Evolutionary conservation across 352 stramenopile genomes (phyloP).

Genomic region (Phytophthora cryptogea): DNA sequence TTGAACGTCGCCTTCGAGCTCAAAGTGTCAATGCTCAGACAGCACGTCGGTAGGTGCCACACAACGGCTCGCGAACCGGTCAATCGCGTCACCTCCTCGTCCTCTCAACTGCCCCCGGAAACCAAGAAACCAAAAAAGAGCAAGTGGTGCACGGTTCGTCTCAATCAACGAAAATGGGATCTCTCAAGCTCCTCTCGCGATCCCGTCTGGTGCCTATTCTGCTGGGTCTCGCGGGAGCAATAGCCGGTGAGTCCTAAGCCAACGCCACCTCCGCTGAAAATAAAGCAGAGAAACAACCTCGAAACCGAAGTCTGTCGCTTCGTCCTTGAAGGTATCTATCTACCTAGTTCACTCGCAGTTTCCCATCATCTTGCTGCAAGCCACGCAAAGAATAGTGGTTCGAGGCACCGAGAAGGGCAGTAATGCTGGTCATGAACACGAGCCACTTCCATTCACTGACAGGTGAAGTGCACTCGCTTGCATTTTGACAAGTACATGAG

Average conservation of each 20-base stretch:
- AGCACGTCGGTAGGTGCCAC: constrained; percentile 3
- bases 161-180: constrained; percentile 38
- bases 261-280: constrained; percentile 17
- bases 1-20: constrained; percentile 15
- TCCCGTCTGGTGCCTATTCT: constrained; percentile 13
- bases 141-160: constrained; percentile 27
- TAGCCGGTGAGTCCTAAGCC: constrained; percentile 12
- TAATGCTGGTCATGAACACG: not conserved
- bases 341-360: not conserved
- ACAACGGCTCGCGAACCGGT: constrained; percentile 32
- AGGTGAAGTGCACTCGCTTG: not conserved
- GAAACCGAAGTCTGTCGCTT: constrained; percentile 32
- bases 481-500: not conserved
- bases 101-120: constrained; percentile 29
- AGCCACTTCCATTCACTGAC: not conserved
- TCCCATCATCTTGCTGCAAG: constrained; percentile 1
- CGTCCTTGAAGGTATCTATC: not conserved
- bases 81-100: constrained; percentile 22
- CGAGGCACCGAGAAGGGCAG: constrained; percentile 1
- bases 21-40: constrained; percentile 16
- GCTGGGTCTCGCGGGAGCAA: constrained; percentile 7
- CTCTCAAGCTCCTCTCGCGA: constrained; percentile 3
- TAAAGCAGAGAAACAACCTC: constrained; percentile 30
- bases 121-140: constrained; percentile 37
- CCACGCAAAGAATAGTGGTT: not conserved